phyloP scores from a whole-genome alignment of 257 asterid species.

The Nicotiana undulata region DNA sequence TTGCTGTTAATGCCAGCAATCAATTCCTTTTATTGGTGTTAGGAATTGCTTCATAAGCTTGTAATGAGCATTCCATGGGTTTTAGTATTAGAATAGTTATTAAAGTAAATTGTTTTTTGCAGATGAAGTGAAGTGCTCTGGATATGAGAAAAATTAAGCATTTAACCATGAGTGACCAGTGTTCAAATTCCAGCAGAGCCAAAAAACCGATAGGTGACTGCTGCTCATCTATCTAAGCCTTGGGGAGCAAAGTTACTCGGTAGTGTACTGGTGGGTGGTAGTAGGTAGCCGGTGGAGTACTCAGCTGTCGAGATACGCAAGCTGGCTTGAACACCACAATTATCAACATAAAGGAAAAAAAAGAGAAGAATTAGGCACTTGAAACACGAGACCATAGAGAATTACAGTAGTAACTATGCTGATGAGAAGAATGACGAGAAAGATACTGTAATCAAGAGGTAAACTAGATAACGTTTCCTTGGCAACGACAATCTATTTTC shows the following conservation, averaged over 20 bases:
- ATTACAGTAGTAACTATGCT: neutral
- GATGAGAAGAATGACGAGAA: neutral
- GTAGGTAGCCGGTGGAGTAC: neutral
- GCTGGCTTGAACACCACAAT: neutral
- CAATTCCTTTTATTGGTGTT: neutral
- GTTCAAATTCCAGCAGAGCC: neutral
- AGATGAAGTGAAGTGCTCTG: neutral
- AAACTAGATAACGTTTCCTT: neutral
- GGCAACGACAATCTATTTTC: neutral
- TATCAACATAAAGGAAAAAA: neutral
- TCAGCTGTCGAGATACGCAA: neutral
- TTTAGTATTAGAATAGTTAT: neutral
- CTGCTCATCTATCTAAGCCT: neutral
- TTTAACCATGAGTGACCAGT: neutral
- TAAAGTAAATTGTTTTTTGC: neutral
- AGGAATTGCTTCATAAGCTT: slow-evolving; percentile 2
- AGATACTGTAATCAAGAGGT: neutral
- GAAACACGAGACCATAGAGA: neutral
- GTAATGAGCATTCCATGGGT: neutral
- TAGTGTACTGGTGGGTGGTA: neutral
- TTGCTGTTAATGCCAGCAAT: neutral
- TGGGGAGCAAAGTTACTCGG: neutral
- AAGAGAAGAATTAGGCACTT: neutral
- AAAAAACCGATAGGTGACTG: neutral
- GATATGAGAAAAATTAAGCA: neutral